Evolutionary conservation across 768 basidiomycete species (phyloP).

Genomic region (Hypholoma sublateritium): DNA sequence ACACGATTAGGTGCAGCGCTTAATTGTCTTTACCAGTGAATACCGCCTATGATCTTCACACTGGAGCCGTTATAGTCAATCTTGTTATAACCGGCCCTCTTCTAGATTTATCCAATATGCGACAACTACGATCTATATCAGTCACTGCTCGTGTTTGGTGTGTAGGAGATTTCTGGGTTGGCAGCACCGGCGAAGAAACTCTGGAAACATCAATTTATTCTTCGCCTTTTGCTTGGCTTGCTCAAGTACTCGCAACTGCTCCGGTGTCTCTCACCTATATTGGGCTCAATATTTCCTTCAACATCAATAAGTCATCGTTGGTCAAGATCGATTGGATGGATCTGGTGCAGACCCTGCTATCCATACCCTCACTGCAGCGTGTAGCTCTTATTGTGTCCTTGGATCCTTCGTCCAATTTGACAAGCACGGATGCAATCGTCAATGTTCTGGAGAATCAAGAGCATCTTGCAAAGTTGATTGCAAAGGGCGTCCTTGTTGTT

Average conservation of each 20-base stretch:
- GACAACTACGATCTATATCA: not conserved
- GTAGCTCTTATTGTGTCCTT: not conserved
- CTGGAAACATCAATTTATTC: constrained; percentile 4
- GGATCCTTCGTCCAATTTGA: not conserved
- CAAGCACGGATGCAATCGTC: not conserved
- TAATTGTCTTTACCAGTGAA: not conserved
- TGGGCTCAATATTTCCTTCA: constrained; percentile 7
- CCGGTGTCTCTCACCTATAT: constrained; percentile 2
- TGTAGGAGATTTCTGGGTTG: constrained; percentile 5
- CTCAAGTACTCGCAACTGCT: not conserved
- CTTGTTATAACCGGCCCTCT: not conserved
- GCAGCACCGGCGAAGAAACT: constrained; percentile 5
- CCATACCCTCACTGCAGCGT: not conserved
- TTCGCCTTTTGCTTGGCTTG: constrained; percentile 9
- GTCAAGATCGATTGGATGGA: constrained; percentile 1
- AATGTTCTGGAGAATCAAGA: not conserved
- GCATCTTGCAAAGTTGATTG: constrained; percentile 5
- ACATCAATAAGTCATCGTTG: not conserved
- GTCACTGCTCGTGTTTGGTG: constrained; percentile 2
- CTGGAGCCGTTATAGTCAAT: not conserved
- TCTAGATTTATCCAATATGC: constrained; percentile 2
- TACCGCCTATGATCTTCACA: not conserved
- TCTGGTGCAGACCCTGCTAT: not conserved
- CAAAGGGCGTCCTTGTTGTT: not conserved
- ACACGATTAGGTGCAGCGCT: not conserved